A percentile compares a stretch with the other conserved stretches of the same genome.
Conservation (phyloP, 192 early-diverging fungal species). For the Coemansia sp. region DNA sequence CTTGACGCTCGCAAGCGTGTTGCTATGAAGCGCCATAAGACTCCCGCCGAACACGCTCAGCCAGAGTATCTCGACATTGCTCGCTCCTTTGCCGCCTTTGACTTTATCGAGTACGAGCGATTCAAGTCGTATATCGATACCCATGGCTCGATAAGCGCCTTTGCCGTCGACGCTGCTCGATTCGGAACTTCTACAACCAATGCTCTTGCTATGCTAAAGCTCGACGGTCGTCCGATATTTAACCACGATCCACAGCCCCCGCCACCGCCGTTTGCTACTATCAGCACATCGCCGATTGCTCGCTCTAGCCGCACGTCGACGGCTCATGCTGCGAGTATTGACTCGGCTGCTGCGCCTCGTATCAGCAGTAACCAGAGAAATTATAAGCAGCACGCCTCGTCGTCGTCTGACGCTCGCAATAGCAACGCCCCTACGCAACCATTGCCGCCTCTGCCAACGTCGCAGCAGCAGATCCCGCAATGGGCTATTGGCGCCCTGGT, state of each 20-base stretch:
- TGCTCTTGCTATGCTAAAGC: slow-evolving; percentile 25
- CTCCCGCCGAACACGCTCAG: slow-evolving; percentile 35
- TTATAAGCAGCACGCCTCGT: neutral
- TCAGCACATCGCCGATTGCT: slow-evolving; percentile 24
- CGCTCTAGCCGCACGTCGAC: slow-evolving; percentile 25
- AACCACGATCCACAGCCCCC: slow-evolving; percentile 21
- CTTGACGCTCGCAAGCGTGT: slow-evolving; percentile 77
- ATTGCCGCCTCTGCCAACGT: neutral
- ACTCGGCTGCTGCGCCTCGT: neutral
- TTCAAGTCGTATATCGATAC: slow-evolving; percentile 68
- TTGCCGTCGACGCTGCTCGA: slow-evolving; percentile 37
- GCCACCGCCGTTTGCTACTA: neutral
- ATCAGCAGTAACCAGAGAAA: slow-evolving; percentile 4
- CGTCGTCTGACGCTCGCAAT: neutral
- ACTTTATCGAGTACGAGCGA: slow-evolving; percentile 80
- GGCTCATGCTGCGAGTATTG: neutral
- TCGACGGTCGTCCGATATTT: slow-evolving; percentile 44
- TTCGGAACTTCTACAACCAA: slow-evolving; percentile 15
- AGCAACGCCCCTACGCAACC: neutral
- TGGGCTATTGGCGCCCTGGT: slow-evolving; percentile 2
- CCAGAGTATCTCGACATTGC: slow-evolving; percentile 73
- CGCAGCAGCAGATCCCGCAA: neutral
- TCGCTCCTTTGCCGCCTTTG: slow-evolving; percentile 76
- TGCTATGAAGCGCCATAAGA: slow-evolving; percentile 52
- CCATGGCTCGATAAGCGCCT: slow-evolving; percentile 47